Evolutionary conservation across 495 filamentous ascomycete genomes (phyloP).

Genomic region (Aspergillus campestris): DNA sequence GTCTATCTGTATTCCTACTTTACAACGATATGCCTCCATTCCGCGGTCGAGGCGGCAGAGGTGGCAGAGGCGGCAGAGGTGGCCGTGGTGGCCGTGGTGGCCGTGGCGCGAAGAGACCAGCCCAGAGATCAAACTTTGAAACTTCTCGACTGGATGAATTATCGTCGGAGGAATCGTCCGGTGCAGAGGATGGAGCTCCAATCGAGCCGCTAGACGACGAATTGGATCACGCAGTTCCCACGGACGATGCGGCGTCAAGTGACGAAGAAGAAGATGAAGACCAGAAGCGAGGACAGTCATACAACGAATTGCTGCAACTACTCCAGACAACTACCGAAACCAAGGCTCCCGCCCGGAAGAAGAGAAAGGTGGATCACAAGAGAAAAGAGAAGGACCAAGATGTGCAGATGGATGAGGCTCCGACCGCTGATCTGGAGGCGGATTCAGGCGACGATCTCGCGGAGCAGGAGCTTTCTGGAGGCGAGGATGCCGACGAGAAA

Average conservation of each 20-base stretch:
- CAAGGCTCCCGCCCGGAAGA: constrained; percentile 52
- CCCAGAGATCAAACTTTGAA: constrained; percentile 13
- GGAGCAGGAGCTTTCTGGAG: constrained; percentile 33
- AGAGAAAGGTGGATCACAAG: constrained; percentile 52
- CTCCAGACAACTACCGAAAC: constrained; percentile 41
- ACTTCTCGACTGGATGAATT: constrained; percentile 32
- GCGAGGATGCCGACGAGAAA: constrained; percentile 31
- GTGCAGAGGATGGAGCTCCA: constrained; percentile 13
- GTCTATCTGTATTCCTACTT: too few relatives aligned
- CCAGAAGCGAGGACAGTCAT: constrained; percentile 39
- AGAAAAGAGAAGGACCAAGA: constrained; percentile 9
- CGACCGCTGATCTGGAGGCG: constrained; percentile 7
- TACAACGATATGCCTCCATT: constrained; percentile 10
- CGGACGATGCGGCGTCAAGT: constrained; percentile 31
- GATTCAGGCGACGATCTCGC: constrained; percentile 25
- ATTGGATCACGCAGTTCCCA: constrained; percentile 16
- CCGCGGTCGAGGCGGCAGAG: constrained; percentile 18
- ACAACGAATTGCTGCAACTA: constrained; percentile 59
- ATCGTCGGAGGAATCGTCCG: constrained; percentile 31
- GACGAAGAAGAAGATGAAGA: constrained; percentile 45
- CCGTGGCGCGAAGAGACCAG: constrained; percentile 13
- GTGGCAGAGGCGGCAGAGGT: constrained; percentile 29
- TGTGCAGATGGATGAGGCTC: constrained; percentile 1
- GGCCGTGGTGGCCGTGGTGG: constrained; percentile 8
- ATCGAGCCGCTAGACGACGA: constrained; percentile 15